These are phyloP conservation scores for Colletotrichum navitas DNA, from an alignment of 2,329 filamentous ascomycete species.

Conservation along the genomic window DNA sequence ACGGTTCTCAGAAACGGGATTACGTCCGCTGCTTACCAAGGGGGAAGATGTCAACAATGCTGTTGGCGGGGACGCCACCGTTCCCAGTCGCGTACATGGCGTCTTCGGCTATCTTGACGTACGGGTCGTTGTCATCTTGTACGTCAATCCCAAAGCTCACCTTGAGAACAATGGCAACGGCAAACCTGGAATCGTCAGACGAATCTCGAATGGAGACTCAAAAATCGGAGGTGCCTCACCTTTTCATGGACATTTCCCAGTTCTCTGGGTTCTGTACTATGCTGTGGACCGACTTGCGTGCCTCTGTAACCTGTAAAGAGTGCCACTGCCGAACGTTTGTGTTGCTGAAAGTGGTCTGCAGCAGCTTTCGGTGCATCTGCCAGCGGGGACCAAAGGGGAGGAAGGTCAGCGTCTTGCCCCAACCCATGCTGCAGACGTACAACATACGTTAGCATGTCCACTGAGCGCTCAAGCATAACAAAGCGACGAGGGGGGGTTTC, in stretches of 20 bases:
- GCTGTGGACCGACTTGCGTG: conserved; percentile 47
- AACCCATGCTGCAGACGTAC: conserved; percentile 54
- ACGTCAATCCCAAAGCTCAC: conserved; percentile 51
- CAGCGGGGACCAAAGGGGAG: conserved; percentile 57
- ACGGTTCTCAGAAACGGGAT: conserved; percentile 35
- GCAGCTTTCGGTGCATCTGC: conserved; percentile 57
- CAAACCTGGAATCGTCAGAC: conserved; percentile 44
- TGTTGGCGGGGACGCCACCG: conserved; percentile 50
- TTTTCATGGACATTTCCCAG: conserved; percentile 44
- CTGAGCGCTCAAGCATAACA: not conserved
- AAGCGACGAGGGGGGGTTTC: not conserved
- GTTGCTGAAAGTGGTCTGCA: conserved; percentile 59
- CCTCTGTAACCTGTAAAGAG: conserved; percentile 50
- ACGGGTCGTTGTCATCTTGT: conserved; percentile 47
- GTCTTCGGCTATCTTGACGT: conserved; percentile 45
- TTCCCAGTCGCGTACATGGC: conserved; percentile 49
- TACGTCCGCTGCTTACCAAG: conserved; percentile 46
- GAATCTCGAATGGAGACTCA: not conserved
- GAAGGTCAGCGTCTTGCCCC: conserved; percentile 61
- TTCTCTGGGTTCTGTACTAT: conserved; percentile 42
- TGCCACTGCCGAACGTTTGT: conserved; percentile 51
- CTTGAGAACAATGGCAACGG: conserved; percentile 50
- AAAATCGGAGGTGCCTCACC: not conserved
- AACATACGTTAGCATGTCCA: conserved; percentile 26
- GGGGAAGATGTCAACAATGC: conserved; percentile 63